Evolutionary conservation across 345 rosid species (phyloP), one percentile per base, ranked within the genome.

Genomic region (Brassica incana): DNA sequence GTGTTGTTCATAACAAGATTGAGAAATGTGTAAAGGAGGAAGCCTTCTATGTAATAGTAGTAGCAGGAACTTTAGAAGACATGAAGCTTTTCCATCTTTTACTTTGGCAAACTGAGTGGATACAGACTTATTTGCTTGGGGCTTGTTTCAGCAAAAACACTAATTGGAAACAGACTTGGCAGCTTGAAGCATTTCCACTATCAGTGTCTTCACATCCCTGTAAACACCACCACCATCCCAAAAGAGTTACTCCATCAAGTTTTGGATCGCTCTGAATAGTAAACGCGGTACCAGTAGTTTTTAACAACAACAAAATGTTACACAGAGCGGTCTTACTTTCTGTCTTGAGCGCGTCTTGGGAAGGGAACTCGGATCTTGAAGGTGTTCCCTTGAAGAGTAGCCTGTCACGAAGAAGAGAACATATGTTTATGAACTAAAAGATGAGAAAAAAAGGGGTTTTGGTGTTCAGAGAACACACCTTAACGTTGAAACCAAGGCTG

Each of bases 171-270:
- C 78, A 43, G 88, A 75, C 72, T 80, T 84, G 2, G 92, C 97
- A 78, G 92, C 90, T 86, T 88, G 90, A 76, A 92, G 97, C 98
- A 94, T 91, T 71, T 94, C 98, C 80, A 94, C 93, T 14, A 92
- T 76, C 20, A 92, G 83, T 68, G 90, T 92, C 86, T 94, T 94
- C 84, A 92, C 92, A 86, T 91, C 98, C 93, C 98, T 94, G 77
- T 14, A 73, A 77, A 36, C 52, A 85, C 68, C 84, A 23, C 25
- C 25, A 23, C 25, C 25, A 23, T 23, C 25, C 25, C 25, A 23
- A 58, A 61, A 62, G 29, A 50, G 14, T 63, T 36, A 29, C 38
- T 29, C 23, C 3, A 35, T 50, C 25, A 65, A 79, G 73, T 67
- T 72, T 73, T 6, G 2, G 50, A 56, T 2, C 50, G 43, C 23